Percentiles rank a stretch among this genome's conserved stretches.
Evolutionary conservation across 2,329 filamentous ascomycete species (phyloP).

Genomic region (Pseudogymnoascus sp.): DNA sequence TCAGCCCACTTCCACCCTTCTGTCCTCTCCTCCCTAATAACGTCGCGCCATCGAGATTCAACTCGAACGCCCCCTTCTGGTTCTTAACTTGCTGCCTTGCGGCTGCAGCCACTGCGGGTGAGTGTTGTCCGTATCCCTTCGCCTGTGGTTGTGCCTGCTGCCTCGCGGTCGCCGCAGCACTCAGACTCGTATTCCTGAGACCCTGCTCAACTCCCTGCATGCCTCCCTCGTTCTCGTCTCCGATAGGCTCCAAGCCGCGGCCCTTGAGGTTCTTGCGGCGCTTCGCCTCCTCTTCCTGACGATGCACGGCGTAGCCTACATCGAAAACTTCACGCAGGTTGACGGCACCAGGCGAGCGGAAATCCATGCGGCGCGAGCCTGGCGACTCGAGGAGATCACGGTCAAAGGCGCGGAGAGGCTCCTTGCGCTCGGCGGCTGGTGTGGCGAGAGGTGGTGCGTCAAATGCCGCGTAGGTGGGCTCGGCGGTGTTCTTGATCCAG

Average conservation of each 20-base stretch:
- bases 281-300: constrained; percentile 93
- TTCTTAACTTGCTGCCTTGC: constrained; percentile 72
- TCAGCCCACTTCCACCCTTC: constrained; percentile 34
- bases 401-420: constrained; percentile 49
- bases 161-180: constrained; percentile 56
- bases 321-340: constrained; percentile 97
- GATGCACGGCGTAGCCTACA: constrained; percentile 93
- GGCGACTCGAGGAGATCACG: constrained; percentile 49
- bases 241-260: constrained; percentile 54
- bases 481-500: constrained; percentile 72
- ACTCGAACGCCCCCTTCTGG: constrained; percentile 76
- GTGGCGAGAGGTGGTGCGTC: constrained; percentile 69
- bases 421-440: constrained; percentile 41
- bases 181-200: constrained; percentile 75
- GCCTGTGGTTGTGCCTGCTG: constrained; percentile 31
- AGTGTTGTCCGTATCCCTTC: constrained; percentile 83
- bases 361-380: constrained; percentile 67
- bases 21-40: constrained; percentile 65
- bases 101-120: constrained; percentile 72
- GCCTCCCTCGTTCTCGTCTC: constrained; percentile 53
- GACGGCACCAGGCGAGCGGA: constrained; percentile 89
- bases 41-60: constrained; percentile 86
- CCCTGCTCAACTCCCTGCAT: constrained; percentile 77
- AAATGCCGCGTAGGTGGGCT: constrained; percentile 58
- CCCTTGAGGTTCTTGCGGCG: constrained; percentile 76